Conservation (phyloP, 2,329 filamentous ascomycete genomes). For the Penicillium sp. region DNA sequence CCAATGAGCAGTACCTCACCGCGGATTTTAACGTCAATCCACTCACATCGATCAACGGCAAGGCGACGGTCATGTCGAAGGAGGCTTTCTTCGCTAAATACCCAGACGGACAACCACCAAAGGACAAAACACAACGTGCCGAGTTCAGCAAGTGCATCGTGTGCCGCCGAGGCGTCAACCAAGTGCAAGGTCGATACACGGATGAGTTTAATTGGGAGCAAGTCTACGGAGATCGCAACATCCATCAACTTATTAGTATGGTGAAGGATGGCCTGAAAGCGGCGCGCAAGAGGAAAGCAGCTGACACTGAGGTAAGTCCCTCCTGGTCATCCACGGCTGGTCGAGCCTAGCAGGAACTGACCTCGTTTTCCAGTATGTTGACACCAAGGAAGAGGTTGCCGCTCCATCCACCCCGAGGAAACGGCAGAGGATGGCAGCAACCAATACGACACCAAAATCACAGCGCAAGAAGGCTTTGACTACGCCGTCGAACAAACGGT, state of each 20-base stretch:
- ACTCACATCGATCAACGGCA: constrained; percentile 86
- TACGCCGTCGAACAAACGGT: constrained; percentile 68
- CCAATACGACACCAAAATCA: constrained; percentile 48
- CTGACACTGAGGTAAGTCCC: constrained; percentile 42
- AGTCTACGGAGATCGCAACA: constrained; percentile 68
- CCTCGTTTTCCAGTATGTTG: constrained; percentile 39
- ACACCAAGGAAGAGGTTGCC: constrained; percentile 42
- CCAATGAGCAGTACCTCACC: constrained; percentile 91
- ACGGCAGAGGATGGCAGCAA: constrained; percentile 55
- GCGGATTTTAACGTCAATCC: constrained; percentile 85
- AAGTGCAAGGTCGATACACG: constrained; percentile 85
- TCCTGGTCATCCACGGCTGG: not conserved
- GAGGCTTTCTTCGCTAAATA: constrained; percentile 69
- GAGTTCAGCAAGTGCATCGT: constrained; percentile 86
- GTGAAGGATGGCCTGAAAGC: constrained; percentile 68
- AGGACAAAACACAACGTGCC: constrained; percentile 60
- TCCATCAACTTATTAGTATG: constrained; percentile 67
- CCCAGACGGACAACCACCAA: constrained; percentile 74
- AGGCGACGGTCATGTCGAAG: constrained; percentile 76
- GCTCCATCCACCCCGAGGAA: constrained; percentile 59
- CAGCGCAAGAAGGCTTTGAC: constrained; percentile 52
- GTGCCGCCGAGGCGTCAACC: constrained; percentile 87
- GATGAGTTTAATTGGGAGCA: constrained; percentile 93
- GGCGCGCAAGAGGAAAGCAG: constrained; percentile 60
- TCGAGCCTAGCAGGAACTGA: not conserved